Evolutionary conservation across 176 grass and related monocot genomes (phyloP), one percentile per base, ranked within the genome.

Genomic region (Bonia amplexicaulis): DNA sequence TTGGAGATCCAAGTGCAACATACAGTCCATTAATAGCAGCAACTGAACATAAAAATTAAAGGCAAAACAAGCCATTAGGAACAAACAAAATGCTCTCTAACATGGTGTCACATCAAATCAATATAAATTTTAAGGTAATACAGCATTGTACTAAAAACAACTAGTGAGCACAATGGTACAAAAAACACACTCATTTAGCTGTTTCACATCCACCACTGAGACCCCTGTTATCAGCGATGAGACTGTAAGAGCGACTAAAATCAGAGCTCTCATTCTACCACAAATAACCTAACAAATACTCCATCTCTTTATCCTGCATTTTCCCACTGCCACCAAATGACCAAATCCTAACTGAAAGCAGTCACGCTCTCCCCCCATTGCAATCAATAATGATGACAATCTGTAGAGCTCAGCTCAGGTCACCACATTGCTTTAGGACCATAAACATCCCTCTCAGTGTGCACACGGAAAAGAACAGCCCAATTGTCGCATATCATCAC

Each of bases 1-100:
- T 75, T 25, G 96, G 96, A 3, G 87, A 93, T 82, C 85, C 91
- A 84, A 98, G 86, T 81, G 85, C 76, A 49, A 57, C 37, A 82
- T 93, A 98, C 48, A 98, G 58, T 59, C 73, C 88, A 85, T 95
- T 95, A 92, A 98, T 93, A 85, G 96, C 93, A 90, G 92, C 85
- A 90, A 98, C 96, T 98, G 84, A 51, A 86, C 27, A 15, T 16
- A 31, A 42, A 61, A 53, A 62, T 45, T 11, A 60, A 69, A 26
- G 58, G 9, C 0, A 39, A 75, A 73, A 15, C 9, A 72, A 53
- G 33, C 7, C 6, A 76, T 81, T 35, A 85, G 78, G 5, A 85
- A 74, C 44, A 23, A 67, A 74, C 27, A 17, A 13, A 73, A 84
- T 62, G 9, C 29, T 74, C 62, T 20, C 19, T 17, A 66, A 75